A percentile compares a stretch with the other conserved stretches of the same genome.
Conservation (phyloP, 2,329 filamentous ascomycete species). For the Hymenoscyphus repandus region DNA sequence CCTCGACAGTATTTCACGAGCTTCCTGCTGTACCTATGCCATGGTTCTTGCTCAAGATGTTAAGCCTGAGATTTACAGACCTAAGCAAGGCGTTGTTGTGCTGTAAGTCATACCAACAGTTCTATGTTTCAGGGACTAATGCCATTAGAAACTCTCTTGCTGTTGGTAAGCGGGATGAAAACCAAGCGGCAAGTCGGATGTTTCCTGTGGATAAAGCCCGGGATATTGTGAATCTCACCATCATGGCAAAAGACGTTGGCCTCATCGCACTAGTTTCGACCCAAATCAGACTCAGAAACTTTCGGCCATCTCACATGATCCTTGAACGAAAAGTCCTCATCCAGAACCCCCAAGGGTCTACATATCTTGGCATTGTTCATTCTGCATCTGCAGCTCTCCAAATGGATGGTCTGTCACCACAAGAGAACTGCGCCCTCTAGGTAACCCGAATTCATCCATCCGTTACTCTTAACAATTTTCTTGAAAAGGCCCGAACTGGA, state of each 20-base stretch:
- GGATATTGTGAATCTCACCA: too few species aligned
- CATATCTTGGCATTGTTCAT: conserved; percentile 3
- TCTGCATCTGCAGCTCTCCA: not conserved
- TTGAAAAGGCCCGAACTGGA: not conserved
- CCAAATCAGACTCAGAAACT: not conserved
- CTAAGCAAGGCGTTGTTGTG: too few species aligned
- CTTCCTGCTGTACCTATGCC: too few species aligned
- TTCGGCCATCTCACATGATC: conserved; percentile 6
- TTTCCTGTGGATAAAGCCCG: too few species aligned
- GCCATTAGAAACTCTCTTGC: too few species aligned
- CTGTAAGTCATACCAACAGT: not conserved
- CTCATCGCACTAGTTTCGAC: too few species aligned
- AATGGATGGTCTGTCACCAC: not conserved
- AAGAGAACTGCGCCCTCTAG: conserved; percentile 6
- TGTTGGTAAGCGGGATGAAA: too few species aligned
- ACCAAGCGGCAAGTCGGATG: too few species aligned
- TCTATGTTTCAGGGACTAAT: too few species aligned
- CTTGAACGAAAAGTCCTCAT: conserved; percentile 1
- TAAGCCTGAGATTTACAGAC: not conserved
- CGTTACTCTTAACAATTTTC: not conserved
- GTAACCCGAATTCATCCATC: not conserved
- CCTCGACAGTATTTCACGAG: too few species aligned
- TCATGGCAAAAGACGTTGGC: too few species aligned
- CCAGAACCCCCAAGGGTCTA: not conserved
- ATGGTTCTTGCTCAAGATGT: not conserved